These are phyloP conservation scores for Ligustrum vulgare DNA, from an alignment of 257 asterid genomes.

Conservation along the genomic window DNA sequence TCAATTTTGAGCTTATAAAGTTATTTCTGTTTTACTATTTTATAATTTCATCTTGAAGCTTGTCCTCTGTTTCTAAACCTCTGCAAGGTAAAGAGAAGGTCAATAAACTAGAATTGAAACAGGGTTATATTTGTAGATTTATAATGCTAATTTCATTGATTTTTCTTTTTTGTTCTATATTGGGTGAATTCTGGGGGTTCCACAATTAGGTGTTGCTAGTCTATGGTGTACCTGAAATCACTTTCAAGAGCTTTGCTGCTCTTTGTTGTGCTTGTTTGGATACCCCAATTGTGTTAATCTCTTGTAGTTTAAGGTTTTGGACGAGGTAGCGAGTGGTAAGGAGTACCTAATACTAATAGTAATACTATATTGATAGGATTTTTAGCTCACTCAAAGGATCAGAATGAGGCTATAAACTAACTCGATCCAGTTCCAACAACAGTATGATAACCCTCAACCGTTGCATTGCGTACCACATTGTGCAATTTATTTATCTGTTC, in stretches of 20 bases:
- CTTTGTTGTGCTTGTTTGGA: slow-evolving; percentile 82
- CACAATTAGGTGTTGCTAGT: too few species aligned
- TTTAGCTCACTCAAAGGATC: slow-evolving; percentile 30
- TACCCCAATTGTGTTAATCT: slow-evolving; percentile 76
- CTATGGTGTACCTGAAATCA: too few species aligned
- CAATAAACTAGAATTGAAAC: too few species aligned
- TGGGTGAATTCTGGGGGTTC: too few species aligned
- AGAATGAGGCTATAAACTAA: slow-evolving; percentile 70
- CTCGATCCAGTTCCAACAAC: slow-evolving; percentile 83
- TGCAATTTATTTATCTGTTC: slow-evolving; percentile 56
- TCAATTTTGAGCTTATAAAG: too few species aligned
- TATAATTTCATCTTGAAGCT: too few species aligned
- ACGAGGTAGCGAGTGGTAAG: slow-evolving; percentile 64
- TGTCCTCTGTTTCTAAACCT: too few species aligned
- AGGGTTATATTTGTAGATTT: too few species aligned
- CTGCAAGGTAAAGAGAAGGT: too few species aligned
- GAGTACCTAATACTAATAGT: slow-evolving; percentile 69
- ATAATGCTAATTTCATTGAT: too few species aligned
- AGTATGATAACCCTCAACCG: slow-evolving; percentile 42
- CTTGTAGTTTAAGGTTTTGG: slow-evolving; percentile 10
- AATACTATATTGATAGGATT: slow-evolving; percentile 59
- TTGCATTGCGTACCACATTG: slow-evolving; percentile 57
- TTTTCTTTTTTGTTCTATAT: too few species aligned
- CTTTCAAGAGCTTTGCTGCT: slow-evolving; percentile 59
- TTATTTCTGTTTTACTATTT: too few species aligned